phyloP scores from a whole-genome alignment of 2,329 filamentous ascomycete genomes.

The Beauveria varroae region DNA sequence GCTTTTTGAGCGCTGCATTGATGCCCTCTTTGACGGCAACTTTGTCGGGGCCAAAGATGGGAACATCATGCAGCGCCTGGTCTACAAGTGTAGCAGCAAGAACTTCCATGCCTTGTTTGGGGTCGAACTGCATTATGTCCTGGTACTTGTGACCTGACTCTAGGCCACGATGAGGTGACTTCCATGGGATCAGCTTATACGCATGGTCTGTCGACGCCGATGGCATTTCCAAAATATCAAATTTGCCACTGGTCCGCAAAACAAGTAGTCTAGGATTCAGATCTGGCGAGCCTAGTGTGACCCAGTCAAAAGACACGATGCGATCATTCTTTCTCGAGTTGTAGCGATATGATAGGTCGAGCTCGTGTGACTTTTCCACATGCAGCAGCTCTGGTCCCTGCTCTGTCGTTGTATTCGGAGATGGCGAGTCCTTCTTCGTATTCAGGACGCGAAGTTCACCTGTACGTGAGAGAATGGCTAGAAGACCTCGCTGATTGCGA shows the following conservation, averaged over 20 bases:
- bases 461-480: slow-evolving; percentile 54
- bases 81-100: slow-evolving; percentile 48
- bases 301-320: slow-evolving; percentile 62
- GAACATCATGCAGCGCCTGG: slow-evolving; percentile 43
- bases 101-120: slow-evolving; percentile 42
- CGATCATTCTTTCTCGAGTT: slow-evolving; percentile 46
- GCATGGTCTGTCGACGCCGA: slow-evolving; percentile 50
- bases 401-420: slow-evolving; percentile 28
- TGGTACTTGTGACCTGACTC: slow-evolving; percentile 46
- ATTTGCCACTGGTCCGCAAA: slow-evolving; percentile 51
- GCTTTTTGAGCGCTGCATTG: slow-evolving; percentile 31
- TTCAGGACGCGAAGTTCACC: slow-evolving; percentile 57
- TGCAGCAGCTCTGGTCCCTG: slow-evolving; percentile 52
- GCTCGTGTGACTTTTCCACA: slow-evolving; percentile 51
- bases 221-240: slow-evolving; percentile 56
- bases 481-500: slow-evolving; percentile 51
- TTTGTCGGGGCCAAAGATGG: slow-evolving; percentile 50
- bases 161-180: slow-evolving; percentile 48
- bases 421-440: slow-evolving; percentile 46
- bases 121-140: slow-evolving; percentile 51
- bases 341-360: slow-evolving; percentile 51
- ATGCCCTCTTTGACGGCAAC: slow-evolving; percentile 34
- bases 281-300: slow-evolving; percentile 49
- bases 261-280: slow-evolving; percentile 52
- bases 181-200: slow-evolving; percentile 55